Evolutionary conservation across 164 flowering plant genomes (phyloP).

Genomic region (Sextonia rubra): DNA sequence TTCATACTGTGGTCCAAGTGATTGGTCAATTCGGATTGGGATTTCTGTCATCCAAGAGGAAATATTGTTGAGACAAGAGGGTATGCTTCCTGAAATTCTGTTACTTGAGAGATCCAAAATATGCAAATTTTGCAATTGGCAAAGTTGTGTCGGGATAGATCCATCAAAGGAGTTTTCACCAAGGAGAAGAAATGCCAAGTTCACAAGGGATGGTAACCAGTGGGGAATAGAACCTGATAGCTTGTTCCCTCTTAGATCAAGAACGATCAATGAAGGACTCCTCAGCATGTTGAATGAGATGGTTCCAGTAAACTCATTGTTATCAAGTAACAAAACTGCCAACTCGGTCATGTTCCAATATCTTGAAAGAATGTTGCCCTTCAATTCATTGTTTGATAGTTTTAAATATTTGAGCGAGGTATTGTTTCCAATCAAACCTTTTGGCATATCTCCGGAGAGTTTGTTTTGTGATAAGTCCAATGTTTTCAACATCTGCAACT

Average conservation of each 20-base stretch:
- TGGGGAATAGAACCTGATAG: neutral
- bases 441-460: neutral
- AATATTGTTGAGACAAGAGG: neutral
- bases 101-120: slow-evolving; percentile 5
- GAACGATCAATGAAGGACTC: neutral
- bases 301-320: neutral
- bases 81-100: neutral
- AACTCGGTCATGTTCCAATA: neutral
- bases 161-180: neutral
- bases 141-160: neutral
- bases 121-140: neutral
- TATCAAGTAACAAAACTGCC: neutral
- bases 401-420: neutral
- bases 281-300: neutral
- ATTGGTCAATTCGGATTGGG: neutral
- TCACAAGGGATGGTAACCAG: neutral
- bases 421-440: neutral
- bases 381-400: neutral
- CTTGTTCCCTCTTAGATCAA: neutral
- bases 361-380: neutral
- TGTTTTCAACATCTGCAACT: accelerated
- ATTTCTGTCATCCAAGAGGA: neutral
- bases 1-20: too few species aligned
- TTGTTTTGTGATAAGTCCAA: neutral
- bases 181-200: neutral